Conservation (phyloP, 2,329 filamentous ascomycete species). For the Hymenoscyphus albidus region DNA sequence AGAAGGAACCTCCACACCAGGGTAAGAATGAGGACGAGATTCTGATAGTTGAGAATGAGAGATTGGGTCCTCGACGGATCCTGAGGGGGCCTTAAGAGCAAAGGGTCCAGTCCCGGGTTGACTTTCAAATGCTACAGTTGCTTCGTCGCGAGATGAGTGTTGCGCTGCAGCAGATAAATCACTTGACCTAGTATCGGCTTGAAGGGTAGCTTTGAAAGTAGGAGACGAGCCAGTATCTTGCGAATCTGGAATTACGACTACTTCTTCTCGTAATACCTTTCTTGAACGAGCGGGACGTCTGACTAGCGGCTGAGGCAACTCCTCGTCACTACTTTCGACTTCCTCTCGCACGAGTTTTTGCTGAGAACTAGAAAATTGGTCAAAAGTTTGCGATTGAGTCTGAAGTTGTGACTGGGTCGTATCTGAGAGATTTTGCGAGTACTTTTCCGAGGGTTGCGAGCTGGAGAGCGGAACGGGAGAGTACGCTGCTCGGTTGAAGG, state of each 20-base stretch:
- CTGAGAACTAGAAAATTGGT: neutral
- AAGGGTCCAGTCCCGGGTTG: neutral
- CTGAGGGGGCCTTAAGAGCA: neutral
- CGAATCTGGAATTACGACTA: constrained; percentile 23
- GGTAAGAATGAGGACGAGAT: neutral
- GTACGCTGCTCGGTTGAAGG: constrained; percentile 21
- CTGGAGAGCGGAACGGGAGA: neutral
- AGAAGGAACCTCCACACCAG: neutral
- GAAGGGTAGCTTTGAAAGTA: constrained; percentile 2
- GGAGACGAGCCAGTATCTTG: constrained; percentile 21
- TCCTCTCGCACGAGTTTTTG: neutral
- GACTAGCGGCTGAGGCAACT: neutral
- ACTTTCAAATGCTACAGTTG: neutral
- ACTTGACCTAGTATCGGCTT: constrained; percentile 7
- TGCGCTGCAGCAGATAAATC: neutral
- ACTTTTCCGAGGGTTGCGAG: constrained; percentile 4
- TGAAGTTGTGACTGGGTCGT: constrained; percentile 2
- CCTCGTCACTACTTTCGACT: neutral
- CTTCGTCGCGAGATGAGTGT: neutral
- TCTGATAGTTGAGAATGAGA: neutral
- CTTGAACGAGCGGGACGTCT: constrained; percentile 2
- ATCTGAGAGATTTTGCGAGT: neutral
- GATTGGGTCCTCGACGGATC: neutral
- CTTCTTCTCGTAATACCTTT: constrained; percentile 24
- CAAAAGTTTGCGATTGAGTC: constrained; percentile 9